Evolutionary conservation across 2,329 filamentous ascomycete genomes (phyloP), one percentile per base, ranked within the genome.

Genomic region (Cylindrodendrum hubeiense): DNA sequence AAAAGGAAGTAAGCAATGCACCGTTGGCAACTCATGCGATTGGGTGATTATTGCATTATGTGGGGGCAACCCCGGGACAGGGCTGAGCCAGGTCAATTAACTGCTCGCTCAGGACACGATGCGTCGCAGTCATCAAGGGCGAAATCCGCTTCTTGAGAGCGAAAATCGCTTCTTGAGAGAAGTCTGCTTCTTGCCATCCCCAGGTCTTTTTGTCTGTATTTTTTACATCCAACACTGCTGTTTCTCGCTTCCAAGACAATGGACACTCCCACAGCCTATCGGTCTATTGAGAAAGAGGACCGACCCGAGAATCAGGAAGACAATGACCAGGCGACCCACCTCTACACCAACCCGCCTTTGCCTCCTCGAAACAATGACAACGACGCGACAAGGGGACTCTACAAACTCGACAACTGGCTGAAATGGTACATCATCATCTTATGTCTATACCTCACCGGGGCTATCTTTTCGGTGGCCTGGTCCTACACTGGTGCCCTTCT

Each of bases 271-370:
- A 24, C 49, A 39, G 67, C 60, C 15, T 72, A 71, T 21, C 59
- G 62, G 13, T 63, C 69, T 5, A 53, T 71, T 13, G 57, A 70
- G 8, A 70, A 67, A 19, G 69, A 71, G 49, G 69, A 71, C 26
- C 64, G 61, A 0, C 8, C 26, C 3, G 67, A 70, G 15, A 33
- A 39, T 28, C 19, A 53, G 10, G 17, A 43, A 41, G 22, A 19
- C 26, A 30, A 34, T 22, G 60, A 55, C 17, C 66, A 68, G 26
- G 43, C 9, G 2, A 17, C 41, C 7, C 4, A 24, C 0, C 41
- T 41, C 2, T 2, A 43, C 19, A 39, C 34, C 1, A 9, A 57
- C 12, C 33, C 19, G 0, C 12, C 57, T 6, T 22, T 46, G 1
- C 13, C 49, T 8, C 22, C 5, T 30, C 44, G 39, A 2, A 19